Conservation (phyloP, 1,139 yeast species). For the Chernovozyma aurita region DNA sequence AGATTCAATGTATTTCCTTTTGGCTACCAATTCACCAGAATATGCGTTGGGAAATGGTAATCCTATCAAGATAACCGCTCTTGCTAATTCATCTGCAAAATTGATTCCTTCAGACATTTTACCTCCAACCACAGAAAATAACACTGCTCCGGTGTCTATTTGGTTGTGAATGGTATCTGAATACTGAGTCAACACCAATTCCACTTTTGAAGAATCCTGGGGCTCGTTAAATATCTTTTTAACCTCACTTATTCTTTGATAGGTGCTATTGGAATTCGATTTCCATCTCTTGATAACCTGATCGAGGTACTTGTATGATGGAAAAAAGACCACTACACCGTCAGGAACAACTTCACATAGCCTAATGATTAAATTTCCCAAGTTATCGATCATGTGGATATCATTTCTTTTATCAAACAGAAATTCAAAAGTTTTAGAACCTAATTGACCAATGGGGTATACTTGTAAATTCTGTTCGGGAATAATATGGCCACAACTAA, state of each 20-base stretch:
- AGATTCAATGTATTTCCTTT: conserved; percentile 59
- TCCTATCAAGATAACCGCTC: conserved; percentile 87
- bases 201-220: conserved; percentile 36
- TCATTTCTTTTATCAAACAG: conserved; percentile 62
- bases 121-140: conserved; percentile 90
- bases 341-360: conserved; percentile 51
- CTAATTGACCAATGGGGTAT: conserved; percentile 38
- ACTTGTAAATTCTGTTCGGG: conserved; percentile 67
- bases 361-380: conserved; percentile 49
- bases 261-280: conserved; percentile 8
- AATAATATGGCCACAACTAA: conserved; percentile 82
- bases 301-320: conserved; percentile 73
- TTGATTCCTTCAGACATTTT: conserved; percentile 93
- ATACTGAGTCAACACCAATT: conserved; percentile 47
- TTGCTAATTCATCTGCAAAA: conserved; percentile 78
- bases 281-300: conserved; percentile 53
- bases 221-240: conserved; percentile 61
- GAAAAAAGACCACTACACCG: conserved; percentile 81
- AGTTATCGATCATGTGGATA: conserved; percentile 36
- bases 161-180: conserved; percentile 25
- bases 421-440: conserved; percentile 47
- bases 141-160: conserved; percentile 49
- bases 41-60: conserved; percentile 84
- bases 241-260: conserved; percentile 1
- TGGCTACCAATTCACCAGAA: conserved; percentile 80